Evolutionary conservation across 495 filamentous ascomycete genomes (phyloP), one percentile per base, ranked within the genome.

Genomic region (Astrocystis sublimbata): DNA sequence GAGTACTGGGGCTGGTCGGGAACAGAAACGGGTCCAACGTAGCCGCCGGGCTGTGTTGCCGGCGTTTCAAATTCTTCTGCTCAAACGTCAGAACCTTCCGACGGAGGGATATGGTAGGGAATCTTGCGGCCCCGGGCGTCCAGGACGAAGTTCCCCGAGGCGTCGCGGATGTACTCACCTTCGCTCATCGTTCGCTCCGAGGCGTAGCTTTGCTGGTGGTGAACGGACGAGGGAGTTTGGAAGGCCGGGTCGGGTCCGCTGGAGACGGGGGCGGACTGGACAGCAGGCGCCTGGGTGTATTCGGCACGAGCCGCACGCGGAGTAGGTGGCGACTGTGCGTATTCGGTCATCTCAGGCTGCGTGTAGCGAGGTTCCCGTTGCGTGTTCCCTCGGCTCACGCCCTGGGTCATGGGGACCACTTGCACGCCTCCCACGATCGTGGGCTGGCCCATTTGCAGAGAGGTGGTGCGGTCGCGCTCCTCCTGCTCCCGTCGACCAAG

Each of bases 391-490:
- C 92, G 84, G 64, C 84, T 88, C 21, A 87, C 81, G 15, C 89
- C 90, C 60, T 88, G 87, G 36, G 90, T 88, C 90, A 96, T 96
- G 3, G 96, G 94, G 28, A 97, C 89, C n/a, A 98, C 94, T 68
- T 97, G 92, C 23, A 97, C 92, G 17, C 93, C 96, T 45, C 93
- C 92, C 12, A 98, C 91, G 23, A 93, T 74, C 1, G 92, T 96
- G 15, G 93, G 89, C 58, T 90, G 86, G n/a, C 94, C 96, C 46
- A 91, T 88, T 70, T 92, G 86, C 15, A 98, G 82, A 33, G 88
- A 90, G 58, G 84, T 82, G 7, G 90, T 96, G n/a, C 91, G 75
- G 58, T 98, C 93, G n/a, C 96, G 84, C 73, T 97, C 93, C 73
- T 96, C 92, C 66, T 97, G 92, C 73, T 97, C 96, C 47, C 93